phyloP scores from a whole-genome alignment of 768 basidiomycete species.

The Cystobasidium onofrii region DNA sequence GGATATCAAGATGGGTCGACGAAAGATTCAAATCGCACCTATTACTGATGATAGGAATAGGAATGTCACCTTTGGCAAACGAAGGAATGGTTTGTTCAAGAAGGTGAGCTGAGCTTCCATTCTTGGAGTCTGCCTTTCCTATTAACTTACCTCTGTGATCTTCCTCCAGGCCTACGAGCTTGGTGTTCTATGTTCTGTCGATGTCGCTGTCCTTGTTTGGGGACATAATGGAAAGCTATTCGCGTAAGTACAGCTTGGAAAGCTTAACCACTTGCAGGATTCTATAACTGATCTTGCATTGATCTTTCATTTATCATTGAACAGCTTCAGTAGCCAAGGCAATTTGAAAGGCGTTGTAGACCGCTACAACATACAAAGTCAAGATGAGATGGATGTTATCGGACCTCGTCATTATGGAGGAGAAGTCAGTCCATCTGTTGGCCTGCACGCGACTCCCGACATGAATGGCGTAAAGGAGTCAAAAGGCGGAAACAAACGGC shows the following conservation, averaged over 20 bases:
- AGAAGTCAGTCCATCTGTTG: background rate
- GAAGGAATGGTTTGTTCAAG: slow-evolving; percentile 42
- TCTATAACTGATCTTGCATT: background rate
- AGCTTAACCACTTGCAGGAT: background rate
- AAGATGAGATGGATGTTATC: slow-evolving; percentile 9
- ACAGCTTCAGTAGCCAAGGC: slow-evolving; percentile 22
- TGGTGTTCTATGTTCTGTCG: slow-evolving; percentile 40
- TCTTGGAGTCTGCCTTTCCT: no score
- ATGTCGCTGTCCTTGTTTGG: slow-evolving; percentile 42
- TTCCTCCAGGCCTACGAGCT: slow-evolving; percentile 38
- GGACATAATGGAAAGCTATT: slow-evolving; percentile 40
- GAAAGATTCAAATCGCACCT: slow-evolving; percentile 42
- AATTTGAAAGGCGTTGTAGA: slow-evolving; percentile 4
- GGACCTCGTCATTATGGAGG: slow-evolving; percentile 10
- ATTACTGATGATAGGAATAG: slow-evolving; percentile 42
- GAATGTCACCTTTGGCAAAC: slow-evolving; percentile 42
- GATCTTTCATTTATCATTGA: background rate
- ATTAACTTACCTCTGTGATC: background rate
- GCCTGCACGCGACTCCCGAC: background rate
- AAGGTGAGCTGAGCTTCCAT: no score
- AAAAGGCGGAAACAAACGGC: background rate
- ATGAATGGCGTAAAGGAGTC: background rate
- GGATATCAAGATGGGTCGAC: slow-evolving; percentile 36
- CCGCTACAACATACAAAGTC: background rate
- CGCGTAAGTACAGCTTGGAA: slow-evolving; percentile 26